Percentiles rank a stretch among this genome's conserved stretches.
phyloP scores from a whole-genome alignment of 768 basidiomycete genomes.

The Suillus fuscotomentosus region DNA sequence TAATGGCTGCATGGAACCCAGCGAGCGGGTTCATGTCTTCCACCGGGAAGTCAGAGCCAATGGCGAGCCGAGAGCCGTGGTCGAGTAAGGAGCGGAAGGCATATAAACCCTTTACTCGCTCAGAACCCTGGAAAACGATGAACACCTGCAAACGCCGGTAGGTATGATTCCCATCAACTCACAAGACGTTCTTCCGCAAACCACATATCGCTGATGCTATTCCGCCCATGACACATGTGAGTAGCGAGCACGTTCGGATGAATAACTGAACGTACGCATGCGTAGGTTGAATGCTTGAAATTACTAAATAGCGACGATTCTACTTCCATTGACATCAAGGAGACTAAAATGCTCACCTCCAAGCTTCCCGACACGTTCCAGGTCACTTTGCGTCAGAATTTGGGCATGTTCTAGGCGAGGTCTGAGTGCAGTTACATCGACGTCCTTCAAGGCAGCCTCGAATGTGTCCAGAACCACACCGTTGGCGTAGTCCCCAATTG shows the following conservation, averaged over 20 bases:
- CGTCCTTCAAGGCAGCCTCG: slow-evolving; percentile 60
- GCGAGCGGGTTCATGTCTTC: slow-evolving; percentile 82
- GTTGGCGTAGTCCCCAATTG: slow-evolving; percentile 88
- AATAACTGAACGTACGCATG: slow-evolving; percentile 60
- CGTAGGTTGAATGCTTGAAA: slow-evolving; percentile 88
- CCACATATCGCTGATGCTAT: slow-evolving; percentile 83
- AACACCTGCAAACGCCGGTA: background rate
- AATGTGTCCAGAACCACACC: slow-evolving; percentile 81
- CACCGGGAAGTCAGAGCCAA: slow-evolving; percentile 91
- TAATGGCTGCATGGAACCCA: slow-evolving; percentile 87
- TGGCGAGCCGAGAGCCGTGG: slow-evolving; percentile 62
- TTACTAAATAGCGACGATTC: slow-evolving; percentile 49
- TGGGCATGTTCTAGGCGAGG: slow-evolving; percentile 92
- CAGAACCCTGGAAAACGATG: slow-evolving; percentile 56
- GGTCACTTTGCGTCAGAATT: slow-evolving; percentile 74
- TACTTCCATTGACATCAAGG: slow-evolving; percentile 6
- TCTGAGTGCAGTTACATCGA: slow-evolving; percentile 62
- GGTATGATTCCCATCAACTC: slow-evolving; percentile 18
- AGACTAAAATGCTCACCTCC: slow-evolving; percentile 55
- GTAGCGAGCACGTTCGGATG: background rate
- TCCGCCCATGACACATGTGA: background rate
- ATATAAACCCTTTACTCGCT: slow-evolving; percentile 82
- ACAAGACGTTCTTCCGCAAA: slow-evolving; percentile 84
- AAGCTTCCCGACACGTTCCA: slow-evolving; percentile 71
- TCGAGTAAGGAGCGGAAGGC: slow-evolving; percentile 78